Percentiles rank a stretch among this genome's conserved stretches.
These are phyloP conservation scores for Strobilomyces dryophilus DNA, from an alignment of 768 basidiomycete genomes.

Conservation along the genomic window DNA sequence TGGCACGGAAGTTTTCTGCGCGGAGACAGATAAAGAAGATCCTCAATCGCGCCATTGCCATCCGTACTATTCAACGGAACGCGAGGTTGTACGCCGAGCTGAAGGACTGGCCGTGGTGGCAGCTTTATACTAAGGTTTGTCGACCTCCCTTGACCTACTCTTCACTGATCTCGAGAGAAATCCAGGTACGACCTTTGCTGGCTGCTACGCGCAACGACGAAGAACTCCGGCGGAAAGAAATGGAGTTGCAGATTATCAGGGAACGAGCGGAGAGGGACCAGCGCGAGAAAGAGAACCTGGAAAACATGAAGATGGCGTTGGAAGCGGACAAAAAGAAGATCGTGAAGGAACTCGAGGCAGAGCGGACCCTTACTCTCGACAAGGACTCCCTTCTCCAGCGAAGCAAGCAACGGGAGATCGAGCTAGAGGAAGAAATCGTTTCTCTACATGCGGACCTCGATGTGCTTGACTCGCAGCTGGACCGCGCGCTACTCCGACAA, in stretches of 20 bases:
- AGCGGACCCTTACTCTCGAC: slow-evolving; percentile 73
- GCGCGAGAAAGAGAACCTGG: slow-evolving; percentile 72
- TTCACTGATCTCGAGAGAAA: slow-evolving; percentile 7
- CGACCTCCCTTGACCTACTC: not conserved
- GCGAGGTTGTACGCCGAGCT: slow-evolving; percentile 88
- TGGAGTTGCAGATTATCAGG: slow-evolving; percentile 73
- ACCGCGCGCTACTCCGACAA: slow-evolving; percentile 70
- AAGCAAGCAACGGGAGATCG: slow-evolving; percentile 78
- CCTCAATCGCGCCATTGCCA: slow-evolving; percentile 85
- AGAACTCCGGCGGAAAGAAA: slow-evolving; percentile 82
- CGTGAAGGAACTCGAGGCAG: slow-evolving; percentile 77
- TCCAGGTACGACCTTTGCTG: slow-evolving; percentile 84
- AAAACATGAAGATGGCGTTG: slow-evolving; percentile 75
- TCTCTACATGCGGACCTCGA: slow-evolving; percentile 82
- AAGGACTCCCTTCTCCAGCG: slow-evolving; percentile 81
- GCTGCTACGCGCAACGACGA: slow-evolving; percentile 92
- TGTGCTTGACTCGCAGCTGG: slow-evolving; percentile 79
- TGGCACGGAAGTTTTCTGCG: slow-evolving; percentile 80
- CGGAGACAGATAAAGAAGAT: slow-evolving; percentile 92
- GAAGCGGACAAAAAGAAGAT: slow-evolving; percentile 82
- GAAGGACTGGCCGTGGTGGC: slow-evolving; percentile 99
- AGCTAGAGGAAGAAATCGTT: slow-evolving; percentile 80
- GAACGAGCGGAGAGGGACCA: slow-evolving; percentile 88
- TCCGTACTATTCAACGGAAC: slow-evolving; percentile 91
- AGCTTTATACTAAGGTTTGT: slow-evolving; percentile 85